phyloP scores from a whole-genome alignment of 257 asterid genomes.

The Nicotiana sylvestris region DNA sequence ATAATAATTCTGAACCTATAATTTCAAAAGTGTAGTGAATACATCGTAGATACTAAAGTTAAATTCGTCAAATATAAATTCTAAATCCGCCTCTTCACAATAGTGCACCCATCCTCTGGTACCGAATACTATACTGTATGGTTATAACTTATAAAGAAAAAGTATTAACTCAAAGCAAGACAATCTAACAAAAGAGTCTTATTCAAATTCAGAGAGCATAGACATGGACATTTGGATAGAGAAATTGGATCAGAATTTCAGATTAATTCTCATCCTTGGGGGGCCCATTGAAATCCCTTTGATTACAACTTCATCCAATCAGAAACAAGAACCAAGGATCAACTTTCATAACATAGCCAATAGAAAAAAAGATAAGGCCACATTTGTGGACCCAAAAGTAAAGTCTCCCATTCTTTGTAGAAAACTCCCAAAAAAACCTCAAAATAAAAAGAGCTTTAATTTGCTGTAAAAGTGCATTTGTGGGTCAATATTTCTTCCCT shows the following conservation, averaged over 20 bases:
- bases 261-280: slow-evolving; percentile 26
- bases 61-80: too few relatives aligned
- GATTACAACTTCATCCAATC: slow-evolving; percentile 47
- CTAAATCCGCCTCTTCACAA: too few relatives aligned
- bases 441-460: slow-evolving; percentile 13
- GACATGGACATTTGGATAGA: slow-evolving; percentile 20
- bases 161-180: not conserved
- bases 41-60: too few relatives aligned
- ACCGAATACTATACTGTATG: too few relatives aligned
- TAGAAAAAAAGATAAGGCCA: slow-evolving; percentile 52
- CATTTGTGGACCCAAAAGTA: slow-evolving; percentile 29
- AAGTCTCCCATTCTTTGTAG: slow-evolving; percentile 19
- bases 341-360: slow-evolving; percentile 40
- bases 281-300: slow-evolving; percentile 53
- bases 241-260: slow-evolving; percentile 25
- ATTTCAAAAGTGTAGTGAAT: too few relatives aligned
- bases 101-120: too few relatives aligned
- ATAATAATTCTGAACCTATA: too few relatives aligned
- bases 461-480: slow-evolving; percentile 50
- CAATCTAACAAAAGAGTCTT: slow-evolving; percentile 40
- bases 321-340: slow-evolving; percentile 34
- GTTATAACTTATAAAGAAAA: too few relatives aligned
- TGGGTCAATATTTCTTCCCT: slow-evolving; percentile 36
- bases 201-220: slow-evolving; percentile 24
- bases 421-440: slow-evolving; percentile 27